A percentile compares a stretch with the other conserved stretches of the same genome.
Conservation (phyloP, 2,329 filamentous ascomycete species). For the Pseudogymnoascus sp. region DNA sequence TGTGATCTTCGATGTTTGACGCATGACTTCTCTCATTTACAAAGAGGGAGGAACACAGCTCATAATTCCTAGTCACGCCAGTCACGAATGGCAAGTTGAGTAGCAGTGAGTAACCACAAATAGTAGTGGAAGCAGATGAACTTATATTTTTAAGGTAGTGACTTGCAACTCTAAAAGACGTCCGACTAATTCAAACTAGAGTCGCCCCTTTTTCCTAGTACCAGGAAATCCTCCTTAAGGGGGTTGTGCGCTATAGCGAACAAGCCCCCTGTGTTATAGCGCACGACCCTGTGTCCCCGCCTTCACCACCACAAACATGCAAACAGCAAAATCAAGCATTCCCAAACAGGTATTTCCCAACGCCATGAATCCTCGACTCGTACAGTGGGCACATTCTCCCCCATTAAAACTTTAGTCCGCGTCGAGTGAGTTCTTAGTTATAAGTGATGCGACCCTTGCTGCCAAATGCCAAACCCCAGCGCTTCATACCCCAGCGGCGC, state of each 20-base stretch:
- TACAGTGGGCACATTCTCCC: background rate
- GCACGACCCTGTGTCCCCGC: background rate
- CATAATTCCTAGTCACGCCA: background rate
- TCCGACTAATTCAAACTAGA: background rate
- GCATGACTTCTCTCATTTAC: background rate
- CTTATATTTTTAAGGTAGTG: background rate
- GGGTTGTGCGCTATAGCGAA: background rate
- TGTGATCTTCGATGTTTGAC: background rate
- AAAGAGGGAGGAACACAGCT: background rate
- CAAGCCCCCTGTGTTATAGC: background rate
- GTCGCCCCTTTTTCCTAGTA: background rate
- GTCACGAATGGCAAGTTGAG: background rate
- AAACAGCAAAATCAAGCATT: background rate
- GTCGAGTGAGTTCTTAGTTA: background rate
- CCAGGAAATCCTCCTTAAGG: background rate
- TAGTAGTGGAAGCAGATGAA: background rate
- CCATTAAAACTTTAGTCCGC: background rate
- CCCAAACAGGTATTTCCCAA: background rate
- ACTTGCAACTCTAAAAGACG: background rate
- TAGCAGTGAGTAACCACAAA: background rate
- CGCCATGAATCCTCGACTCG: background rate
- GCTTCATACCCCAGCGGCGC: slow-evolving; percentile 18
- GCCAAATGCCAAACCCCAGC: slow-evolving; percentile 16
- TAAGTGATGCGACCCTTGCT: slow-evolving; percentile 14
- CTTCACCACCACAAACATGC: background rate